Percentiles rank a stretch among this genome's conserved stretches.
These are phyloP conservation scores for Cercophora sp. DNA, from an alignment of 495 filamentous ascomycete genomes.

Conservation along the genomic window DNA sequence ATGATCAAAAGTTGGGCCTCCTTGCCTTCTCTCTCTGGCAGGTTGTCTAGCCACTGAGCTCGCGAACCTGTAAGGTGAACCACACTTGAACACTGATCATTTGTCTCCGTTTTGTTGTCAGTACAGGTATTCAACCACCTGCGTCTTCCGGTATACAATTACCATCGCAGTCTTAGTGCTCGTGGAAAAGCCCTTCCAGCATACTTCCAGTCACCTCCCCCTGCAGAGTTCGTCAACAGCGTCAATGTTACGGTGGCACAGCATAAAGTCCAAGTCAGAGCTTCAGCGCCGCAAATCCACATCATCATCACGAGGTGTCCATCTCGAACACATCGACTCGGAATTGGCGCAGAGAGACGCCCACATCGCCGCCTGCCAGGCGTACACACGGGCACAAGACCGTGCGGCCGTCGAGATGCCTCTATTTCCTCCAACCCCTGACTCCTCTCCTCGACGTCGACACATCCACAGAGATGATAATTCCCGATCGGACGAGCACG, in stretches of 20 bases:
- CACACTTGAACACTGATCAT: too few relatives aligned
- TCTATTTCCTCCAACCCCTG: conserved; percentile 28
- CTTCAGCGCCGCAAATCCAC: conserved; percentile 61
- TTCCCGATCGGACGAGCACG: conserved; percentile 6
- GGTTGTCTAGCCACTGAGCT: too few relatives aligned
- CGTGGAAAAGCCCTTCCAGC: too few relatives aligned
- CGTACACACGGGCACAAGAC: conserved; percentile 57
- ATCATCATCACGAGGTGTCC: conserved; percentile 52
- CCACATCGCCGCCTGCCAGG: conserved; percentile 61
- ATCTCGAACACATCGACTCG: conserved; percentile 48
- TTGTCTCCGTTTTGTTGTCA: too few relatives aligned
- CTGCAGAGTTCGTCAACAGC: background rate
- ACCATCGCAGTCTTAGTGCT: background rate
- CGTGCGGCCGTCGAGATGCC: conserved; percentile 41
- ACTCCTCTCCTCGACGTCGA: conserved; percentile 17
- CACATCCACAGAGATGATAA: conserved; percentile 1
- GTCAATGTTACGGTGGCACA: conserved; percentile 46
- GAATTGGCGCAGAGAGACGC: conserved; percentile 58
- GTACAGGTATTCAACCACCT: too few relatives aligned
- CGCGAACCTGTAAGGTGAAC: too few relatives aligned
- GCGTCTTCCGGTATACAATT: too few relatives aligned
- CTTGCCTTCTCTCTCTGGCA: too few relatives aligned
- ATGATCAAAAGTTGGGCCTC: too few relatives aligned
- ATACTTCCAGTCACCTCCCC: background rate
- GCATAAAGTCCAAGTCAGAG: conserved; percentile 33